These are phyloP conservation scores for Polyporus arcularius DNA, from an alignment of 768 basidiomycete species.

Conservation along the genomic window DNA sequence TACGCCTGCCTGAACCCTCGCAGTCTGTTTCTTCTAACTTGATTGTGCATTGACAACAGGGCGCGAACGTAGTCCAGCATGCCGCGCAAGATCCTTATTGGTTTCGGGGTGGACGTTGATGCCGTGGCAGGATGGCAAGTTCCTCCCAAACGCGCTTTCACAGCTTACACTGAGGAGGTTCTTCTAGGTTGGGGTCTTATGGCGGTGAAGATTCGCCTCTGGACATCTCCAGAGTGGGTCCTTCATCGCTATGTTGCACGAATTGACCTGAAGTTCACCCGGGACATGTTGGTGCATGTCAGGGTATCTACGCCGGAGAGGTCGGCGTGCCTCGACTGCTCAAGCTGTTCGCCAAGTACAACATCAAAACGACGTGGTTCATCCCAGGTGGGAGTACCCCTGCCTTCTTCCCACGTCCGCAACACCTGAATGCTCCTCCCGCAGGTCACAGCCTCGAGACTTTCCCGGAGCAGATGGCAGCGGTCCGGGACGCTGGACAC, in stretches of 20 bases:
- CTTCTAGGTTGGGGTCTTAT: conserved; percentile 64
- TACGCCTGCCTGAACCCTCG: too few species aligned
- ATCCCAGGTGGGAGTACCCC: conserved; percentile 52
- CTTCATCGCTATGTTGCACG: neutral
- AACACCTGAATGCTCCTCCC: neutral
- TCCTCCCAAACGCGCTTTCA: neutral
- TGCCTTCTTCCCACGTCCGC: neutral
- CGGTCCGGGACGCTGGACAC: conserved; percentile 71
- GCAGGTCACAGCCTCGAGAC: conserved; percentile 73
- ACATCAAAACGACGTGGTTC: conserved; percentile 73
- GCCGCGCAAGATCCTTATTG: conserved; percentile 57
- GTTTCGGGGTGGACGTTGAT: conserved; percentile 75
- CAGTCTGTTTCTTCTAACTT: too few species aligned
- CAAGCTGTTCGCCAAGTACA: conserved; percentile 71
- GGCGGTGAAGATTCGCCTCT: conserved; percentile 72
- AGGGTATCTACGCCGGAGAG: conserved; percentile 76
- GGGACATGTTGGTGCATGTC: neutral
- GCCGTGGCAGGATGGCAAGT: conserved; percentile 73
- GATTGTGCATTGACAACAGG: too few species aligned
- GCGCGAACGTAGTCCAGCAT: conserved; percentile 29
- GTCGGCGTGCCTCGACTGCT: conserved; percentile 69
- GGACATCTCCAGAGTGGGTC: conserved; percentile 63
- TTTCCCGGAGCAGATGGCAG: conserved; percentile 69
- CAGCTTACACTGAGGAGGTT: neutral
- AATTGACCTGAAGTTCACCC: neutral